phyloP scores from a whole-genome alignment of 345 rosid species.

The Citrus medica region DNA sequence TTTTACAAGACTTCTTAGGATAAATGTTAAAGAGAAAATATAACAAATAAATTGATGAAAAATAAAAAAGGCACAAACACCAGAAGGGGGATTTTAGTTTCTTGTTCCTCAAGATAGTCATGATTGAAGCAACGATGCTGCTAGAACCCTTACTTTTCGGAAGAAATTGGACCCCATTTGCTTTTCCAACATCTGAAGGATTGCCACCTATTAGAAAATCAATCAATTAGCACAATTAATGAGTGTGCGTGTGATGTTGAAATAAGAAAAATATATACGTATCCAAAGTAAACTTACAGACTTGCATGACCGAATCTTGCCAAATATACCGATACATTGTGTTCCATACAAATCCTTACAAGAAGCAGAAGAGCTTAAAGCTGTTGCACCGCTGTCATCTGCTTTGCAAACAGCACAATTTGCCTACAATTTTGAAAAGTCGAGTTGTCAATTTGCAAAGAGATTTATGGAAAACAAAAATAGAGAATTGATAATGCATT shows the following conservation, averaged over 20 bases:
- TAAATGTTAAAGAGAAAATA: not conserved
- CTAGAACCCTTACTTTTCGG: constrained; percentile 60
- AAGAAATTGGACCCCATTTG: constrained; percentile 99
- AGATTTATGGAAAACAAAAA: not conserved
- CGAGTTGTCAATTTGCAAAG: not conserved
- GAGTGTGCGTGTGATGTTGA: not conserved
- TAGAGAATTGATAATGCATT: not conserved
- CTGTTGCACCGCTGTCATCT: constrained; percentile 83
- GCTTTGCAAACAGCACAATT: constrained; percentile 94
- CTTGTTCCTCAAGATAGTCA: not conserved
- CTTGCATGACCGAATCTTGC: constrained; percentile 94
- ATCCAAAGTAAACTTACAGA: constrained; percentile 61
- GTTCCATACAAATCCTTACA: constrained; percentile 90
- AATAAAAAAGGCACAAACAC: not conserved
- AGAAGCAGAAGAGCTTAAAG: constrained; percentile 77
- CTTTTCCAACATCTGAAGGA: constrained; percentile 97
- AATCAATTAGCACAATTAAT: constrained; percentile 9
- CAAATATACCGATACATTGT: constrained; percentile 75
- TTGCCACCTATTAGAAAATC: constrained; percentile 60
- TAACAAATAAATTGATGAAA: not conserved
- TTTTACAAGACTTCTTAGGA: not conserved
- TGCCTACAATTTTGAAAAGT: constrained; percentile 49
- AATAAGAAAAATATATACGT: not conserved
- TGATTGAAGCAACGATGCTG: constrained; percentile 11
- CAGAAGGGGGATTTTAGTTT: not conserved